Evolutionary conservation across 2,329 filamentous ascomycete species (phyloP), one percentile per base, ranked within the genome.

Genomic region (Xylariaceae sp.): DNA sequence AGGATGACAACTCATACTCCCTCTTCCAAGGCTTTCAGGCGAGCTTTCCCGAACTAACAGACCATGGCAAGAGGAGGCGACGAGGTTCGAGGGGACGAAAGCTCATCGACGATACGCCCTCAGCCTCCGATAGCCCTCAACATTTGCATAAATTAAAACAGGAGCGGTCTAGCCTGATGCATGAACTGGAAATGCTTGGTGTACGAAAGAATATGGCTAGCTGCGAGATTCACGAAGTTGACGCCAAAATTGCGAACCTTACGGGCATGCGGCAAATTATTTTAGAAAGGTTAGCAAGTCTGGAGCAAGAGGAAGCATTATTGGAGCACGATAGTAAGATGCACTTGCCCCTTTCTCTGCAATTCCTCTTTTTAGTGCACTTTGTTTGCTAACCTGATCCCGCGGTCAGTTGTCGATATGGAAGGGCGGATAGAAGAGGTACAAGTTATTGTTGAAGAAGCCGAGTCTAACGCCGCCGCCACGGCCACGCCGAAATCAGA

Each of bases 171-270:
- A 77, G 81, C 51, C 80, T 96, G 74, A 86, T 87, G 74, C 91
- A 95, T 70, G 83, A 89, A 62, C 77, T 99, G 63, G 91, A 97
- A 67, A 89, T 96, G 83, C 84, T 97, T 74, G 82, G 87, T 3
- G 84, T 97, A 59, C 83, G 94, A 56, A 99, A 99, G 73, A 96
- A 94, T 68, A 96, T 99, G 92, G 92, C 91, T 63, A 94, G 90
- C 66, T 88, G 89, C 60, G 94, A 99, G 72, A 97, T 99, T 56
- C 84, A 85, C 57, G 94, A 99, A 67, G 96, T 99, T 58, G 94
- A 99, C 73, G 91, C 88, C 73, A 99, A 97, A 73, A 92, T 99
- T 60, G 84, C 89, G 57, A 97, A 97, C 70, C 76, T 99, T 52
- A 87, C 90, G 64, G 89, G 84, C 59, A 96, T 97, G 90, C 86